Conservation (phyloP, 306 rosid genomes). For the Trifolium pratense region DNA sequence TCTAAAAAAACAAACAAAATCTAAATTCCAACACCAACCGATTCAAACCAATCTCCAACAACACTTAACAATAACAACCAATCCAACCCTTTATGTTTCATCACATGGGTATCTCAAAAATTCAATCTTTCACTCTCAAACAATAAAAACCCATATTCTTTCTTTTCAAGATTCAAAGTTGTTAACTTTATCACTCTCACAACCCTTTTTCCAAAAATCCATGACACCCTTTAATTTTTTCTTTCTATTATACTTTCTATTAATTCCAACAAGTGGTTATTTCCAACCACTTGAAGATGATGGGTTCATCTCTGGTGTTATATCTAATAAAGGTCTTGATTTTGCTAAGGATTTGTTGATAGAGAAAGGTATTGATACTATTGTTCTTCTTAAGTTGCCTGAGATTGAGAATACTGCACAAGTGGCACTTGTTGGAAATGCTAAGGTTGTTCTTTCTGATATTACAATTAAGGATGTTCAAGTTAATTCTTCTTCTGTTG, state of each 20-base stretch:
- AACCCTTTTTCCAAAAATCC: constrained; percentile 42
- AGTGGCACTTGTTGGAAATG: constrained; percentile 65
- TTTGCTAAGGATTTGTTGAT: constrained; percentile 72
- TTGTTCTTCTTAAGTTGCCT: constrained; percentile 67
- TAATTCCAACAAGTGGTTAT: constrained; percentile 46
- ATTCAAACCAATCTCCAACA: no score
- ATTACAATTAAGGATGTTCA: constrained; percentile 56
- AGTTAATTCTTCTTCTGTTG: constrained; percentile 60
- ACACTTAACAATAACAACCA: neutral
- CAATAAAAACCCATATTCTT: constrained; percentile 16
- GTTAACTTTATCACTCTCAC: constrained; percentile 30
- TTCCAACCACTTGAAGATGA: constrained; percentile 45
- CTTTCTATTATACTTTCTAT: constrained; percentile 41
- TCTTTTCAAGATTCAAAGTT: constrained; percentile 25
- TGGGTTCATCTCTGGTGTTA: constrained; percentile 66
- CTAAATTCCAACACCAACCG: constrained; percentile 39
- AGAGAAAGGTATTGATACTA: constrained; percentile 54
- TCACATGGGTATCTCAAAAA: constrained; percentile 24
- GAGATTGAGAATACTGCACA: constrained; percentile 57
- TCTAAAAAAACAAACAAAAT: constrained; percentile 16
- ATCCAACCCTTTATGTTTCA: neutral
- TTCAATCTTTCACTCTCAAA: constrained; percentile 20
- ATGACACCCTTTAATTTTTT: constrained; percentile 42
- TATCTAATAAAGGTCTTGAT: constrained; percentile 76
- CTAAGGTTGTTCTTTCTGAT: constrained; percentile 66